Evolutionary conservation across 495 filamentous ascomycete species (phyloP), one percentile per base, ranked within the genome.

Genomic region (Xylaria acuta): DNA sequence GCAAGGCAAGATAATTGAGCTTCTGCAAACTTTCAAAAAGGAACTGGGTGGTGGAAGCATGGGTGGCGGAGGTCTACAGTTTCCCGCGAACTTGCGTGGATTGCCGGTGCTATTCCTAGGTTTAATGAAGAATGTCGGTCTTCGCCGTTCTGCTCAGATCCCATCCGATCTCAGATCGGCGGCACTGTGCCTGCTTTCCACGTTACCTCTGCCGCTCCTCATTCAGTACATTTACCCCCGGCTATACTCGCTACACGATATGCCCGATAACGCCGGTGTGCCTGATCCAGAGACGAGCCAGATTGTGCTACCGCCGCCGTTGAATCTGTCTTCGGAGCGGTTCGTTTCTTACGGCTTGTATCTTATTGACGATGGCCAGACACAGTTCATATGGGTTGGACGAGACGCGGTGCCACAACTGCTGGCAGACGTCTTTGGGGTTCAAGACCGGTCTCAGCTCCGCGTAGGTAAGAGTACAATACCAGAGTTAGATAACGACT

Each of bases 211-310:
- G 36, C 93, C 94, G 16, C 89, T 99, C 27, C 82, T 99, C 74
- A 95, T 98, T 75, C 96, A 97, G 84, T 98, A 97, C 84, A 97
- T 99, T 75, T 97, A 98, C 84, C 95, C 95, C 22, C 90, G 90
- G 73, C 87, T 98, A 76, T 97, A 97, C 84, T 97, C 94, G 5
- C 88, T 98, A 51, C 95, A 98, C 75, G 95, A 98, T 82, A 98
- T 99, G 96, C 94, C 96, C n/a, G 94, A 97, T 82, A 90, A 89
- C 72, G 94, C 94, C 6, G 96, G 96, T 64, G 81, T 95, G 40
- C 93, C 94, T 1, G 92, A 98, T 77, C 87, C 91, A 36, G 86
- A 92, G 73, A 97, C 92, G 0, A 93, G 94, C 71, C 93, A 96
- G 76, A 98, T 95, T 70, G 84, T 92, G 30, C 89, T 99, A 14